Evolutionary conservation across 345 rosid genomes (phyloP), one percentile per base, ranked within the genome.

Genomic region (Eucalyptus erythrocorys): DNA sequence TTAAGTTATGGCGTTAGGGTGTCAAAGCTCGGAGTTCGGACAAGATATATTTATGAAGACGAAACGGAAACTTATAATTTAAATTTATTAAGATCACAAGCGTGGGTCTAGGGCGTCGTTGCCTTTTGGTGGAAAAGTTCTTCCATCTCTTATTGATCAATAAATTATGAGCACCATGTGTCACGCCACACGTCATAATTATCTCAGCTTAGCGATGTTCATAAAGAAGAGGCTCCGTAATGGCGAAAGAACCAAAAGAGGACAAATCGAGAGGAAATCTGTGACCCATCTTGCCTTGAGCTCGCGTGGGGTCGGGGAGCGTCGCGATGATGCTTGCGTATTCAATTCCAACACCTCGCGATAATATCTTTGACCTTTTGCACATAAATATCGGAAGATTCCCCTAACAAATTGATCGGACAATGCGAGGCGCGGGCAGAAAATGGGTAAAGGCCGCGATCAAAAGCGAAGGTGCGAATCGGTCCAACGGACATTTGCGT

Each of bases 331-430:
- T 6, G 22, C 12, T 76, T 21, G 82, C 30, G 82, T 76, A 0
- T 12, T 40, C 82, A 21, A 76, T 76, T 40, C 82, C 47, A 40
- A 40, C 47, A 21, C 47, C 47, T 76, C 15, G 27, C 15, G 30
- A 86, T 86, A 22, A 89, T 71, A 42, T 50, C 45, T 34, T 85
- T 40, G 89, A 68, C 87, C 7, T 51, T 53, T 84, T 71, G 53
- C 26, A 26, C 85, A 71, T 89, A n/a, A 86, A 86, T 89, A 32
- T 48, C 49, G 13, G 27, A 37, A 48, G 53, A 8, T 87, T 24
- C 80, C 42, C 10, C 12, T 2, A 3, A 8, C 6, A 27, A 32
- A n/a, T 42, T 10, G 48, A 50, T 85, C 26, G 42, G 57, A 30
- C 61, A 50, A 26, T 6, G 24, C 61, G 80, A 68, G 80, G 80